These are phyloP conservation scores for Naganishia cerealis DNA, from an alignment of 1,284 basidiomycete genomes.

Conservation along the genomic window DNA sequence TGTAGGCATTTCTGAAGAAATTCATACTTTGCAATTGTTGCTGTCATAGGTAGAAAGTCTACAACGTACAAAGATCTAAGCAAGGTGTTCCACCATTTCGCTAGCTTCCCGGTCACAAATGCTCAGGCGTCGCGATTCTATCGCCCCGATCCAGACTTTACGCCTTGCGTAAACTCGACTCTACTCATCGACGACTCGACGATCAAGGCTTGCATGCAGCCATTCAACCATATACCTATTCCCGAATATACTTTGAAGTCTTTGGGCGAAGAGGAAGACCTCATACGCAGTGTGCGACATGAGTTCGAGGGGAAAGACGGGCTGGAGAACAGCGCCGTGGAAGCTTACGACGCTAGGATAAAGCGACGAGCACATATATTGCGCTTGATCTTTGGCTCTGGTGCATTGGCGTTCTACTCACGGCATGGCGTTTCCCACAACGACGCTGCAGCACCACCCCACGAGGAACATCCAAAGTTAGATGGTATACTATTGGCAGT, in stretches of 20 bases:
- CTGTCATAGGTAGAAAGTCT: constrained; percentile 40
- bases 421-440: neutral
- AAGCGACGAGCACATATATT: constrained; percentile 1
- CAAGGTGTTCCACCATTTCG: constrained; percentile 42
- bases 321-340: neutral
- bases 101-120: neutral
- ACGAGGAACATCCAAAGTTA: constrained; percentile 29
- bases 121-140: constrained; percentile 3
- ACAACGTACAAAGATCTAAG: constrained; percentile 52
- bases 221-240: constrained; percentile 52
- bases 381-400: constrained; percentile 2
- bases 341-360: constrained; percentile 3
- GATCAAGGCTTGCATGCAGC: constrained; percentile 50
- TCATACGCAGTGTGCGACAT: neutral
- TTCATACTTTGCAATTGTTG: neutral
- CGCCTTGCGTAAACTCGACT: constrained; percentile 33
- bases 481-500: constrained; percentile 49
- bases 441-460: neutral
- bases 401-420: neutral
- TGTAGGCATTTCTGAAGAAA: neutral
- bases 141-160: constrained; percentile 29
- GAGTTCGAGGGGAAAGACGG: neutral
- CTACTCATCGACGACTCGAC: constrained; percentile 53
- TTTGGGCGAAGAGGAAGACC: neutral
- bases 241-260: constrained; percentile 43